phyloP scores from a whole-genome alignment of 495 filamentous ascomycete species.

The Jackrogersella multiformis region DNA sequence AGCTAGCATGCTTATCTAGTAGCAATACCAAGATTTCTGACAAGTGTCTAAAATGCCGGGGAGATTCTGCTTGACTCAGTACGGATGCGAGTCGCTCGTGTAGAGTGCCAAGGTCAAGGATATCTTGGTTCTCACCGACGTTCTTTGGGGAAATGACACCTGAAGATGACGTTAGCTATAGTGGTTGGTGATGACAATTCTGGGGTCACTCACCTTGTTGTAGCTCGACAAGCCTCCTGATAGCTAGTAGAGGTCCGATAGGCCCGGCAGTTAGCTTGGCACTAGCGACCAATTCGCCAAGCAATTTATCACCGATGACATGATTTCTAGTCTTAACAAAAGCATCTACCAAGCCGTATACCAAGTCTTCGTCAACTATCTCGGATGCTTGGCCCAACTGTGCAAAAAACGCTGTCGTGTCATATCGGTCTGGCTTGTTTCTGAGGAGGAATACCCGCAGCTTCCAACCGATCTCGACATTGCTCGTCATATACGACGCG shows the following conservation, averaged over 20 bases:
- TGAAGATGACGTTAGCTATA: conserved; percentile 35
- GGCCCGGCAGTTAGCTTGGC: conserved; percentile 34
- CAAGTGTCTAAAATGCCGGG: conserved; percentile 66
- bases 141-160: conserved; percentile 10
- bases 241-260: conserved; percentile 40
- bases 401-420: conserved; percentile 14
- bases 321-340: conserved; percentile 28
- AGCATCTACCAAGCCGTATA: conserved; percentile 41
- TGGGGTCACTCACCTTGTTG: conserved; percentile 29
- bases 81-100: conserved; percentile 44
- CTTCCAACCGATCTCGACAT: conserved; percentile 50
- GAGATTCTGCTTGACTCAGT: conserved; percentile 46
- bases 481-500: conserved; percentile 40
- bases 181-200: neutral
- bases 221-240: conserved; percentile 41
- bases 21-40: conserved; percentile 65
- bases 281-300: conserved; percentile 35
- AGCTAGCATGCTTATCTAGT: conserved; percentile 62
- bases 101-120: conserved; percentile 28
- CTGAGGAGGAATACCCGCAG: conserved; percentile 50
- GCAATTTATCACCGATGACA: conserved; percentile 22
- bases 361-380: conserved; percentile 33
- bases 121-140: conserved; percentile 8
- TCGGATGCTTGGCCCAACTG: conserved; percentile 33
- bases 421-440: conserved; percentile 39